These are phyloP conservation scores for Pterulicium gracile DNA, from an alignment of 1,284 basidiomycete genomes.

Conservation along the genomic window DNA sequence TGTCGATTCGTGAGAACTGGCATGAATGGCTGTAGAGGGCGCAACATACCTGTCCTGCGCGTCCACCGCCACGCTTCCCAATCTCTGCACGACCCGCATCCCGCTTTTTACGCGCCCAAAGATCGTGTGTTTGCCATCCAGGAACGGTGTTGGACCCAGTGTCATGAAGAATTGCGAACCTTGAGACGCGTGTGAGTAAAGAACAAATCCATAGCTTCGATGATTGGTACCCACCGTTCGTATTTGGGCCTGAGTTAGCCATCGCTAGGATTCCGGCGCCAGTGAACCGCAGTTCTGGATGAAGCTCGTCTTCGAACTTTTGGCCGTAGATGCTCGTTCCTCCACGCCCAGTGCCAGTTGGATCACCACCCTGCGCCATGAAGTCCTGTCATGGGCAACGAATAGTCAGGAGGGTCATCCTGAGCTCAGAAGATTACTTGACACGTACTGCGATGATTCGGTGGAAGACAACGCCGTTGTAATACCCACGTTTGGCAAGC, in stretches of 20 bases:
- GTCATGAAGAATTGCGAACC: constrained; percentile 95
- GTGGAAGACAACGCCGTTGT: constrained; percentile 82
- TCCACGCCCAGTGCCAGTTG: constrained; percentile 89
- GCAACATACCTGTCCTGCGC: constrained; percentile 59
- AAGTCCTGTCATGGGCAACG: constrained; percentile 53
- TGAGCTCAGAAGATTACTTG: not conserved
- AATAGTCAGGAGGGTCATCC: not conserved
- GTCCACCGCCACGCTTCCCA: constrained; percentile 74
- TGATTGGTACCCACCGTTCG: constrained; percentile 56
- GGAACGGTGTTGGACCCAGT: constrained; percentile 80
- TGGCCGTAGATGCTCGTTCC: constrained; percentile 91
- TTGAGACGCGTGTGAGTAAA: constrained; percentile 17
- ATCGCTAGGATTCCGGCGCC: constrained; percentile 95
- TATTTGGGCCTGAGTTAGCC: constrained; percentile 93
- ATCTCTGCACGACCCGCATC: constrained; percentile 77
- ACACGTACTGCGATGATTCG: constrained; percentile 70
- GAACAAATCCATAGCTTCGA: constrained; percentile 2
- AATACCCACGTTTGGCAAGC: constrained; percentile 76
- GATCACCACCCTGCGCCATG: constrained; percentile 93
- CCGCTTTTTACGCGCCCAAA: constrained; percentile 82
- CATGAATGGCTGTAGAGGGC: constrained; percentile 6
- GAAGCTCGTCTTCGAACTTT: constrained; percentile 84
- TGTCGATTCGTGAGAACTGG: constrained; percentile 9
- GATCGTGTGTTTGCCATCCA: constrained; percentile 92
- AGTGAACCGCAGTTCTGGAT: constrained; percentile 83